phyloP scores from a whole-genome alignment of 1,284 basidiomycete genomes.

The Microbotryum saponariae region DNA sequence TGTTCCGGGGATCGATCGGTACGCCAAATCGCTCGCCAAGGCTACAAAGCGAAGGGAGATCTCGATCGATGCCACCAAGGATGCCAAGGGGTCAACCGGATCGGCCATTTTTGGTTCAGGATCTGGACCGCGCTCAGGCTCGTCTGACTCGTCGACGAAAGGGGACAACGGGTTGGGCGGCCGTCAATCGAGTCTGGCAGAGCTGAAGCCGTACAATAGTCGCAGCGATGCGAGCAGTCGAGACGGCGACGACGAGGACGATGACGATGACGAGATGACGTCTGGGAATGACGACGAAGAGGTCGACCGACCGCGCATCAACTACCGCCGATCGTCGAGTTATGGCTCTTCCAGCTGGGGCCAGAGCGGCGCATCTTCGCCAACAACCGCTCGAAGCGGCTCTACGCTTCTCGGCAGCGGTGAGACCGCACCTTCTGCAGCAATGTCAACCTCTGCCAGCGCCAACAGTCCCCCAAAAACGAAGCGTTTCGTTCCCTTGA shows the following conservation, averaged over 20 bases:
- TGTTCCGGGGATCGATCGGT: constrained; percentile 66
- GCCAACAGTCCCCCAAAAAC: too few relatives aligned
- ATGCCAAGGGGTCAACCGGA: too few relatives aligned
- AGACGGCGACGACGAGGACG: constrained; percentile 75
- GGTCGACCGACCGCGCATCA: neutral
- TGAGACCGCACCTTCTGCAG: neutral
- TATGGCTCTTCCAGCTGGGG: neutral
- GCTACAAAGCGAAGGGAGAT: constrained; percentile 38
- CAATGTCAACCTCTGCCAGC: neutral
- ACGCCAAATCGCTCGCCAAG: constrained; percentile 56
- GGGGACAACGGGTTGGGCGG: constrained; percentile 1
- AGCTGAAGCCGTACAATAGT: constrained; percentile 14
- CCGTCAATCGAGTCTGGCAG: neutral
- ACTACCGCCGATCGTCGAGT: constrained; percentile 1
- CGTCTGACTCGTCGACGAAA: too few relatives aligned
- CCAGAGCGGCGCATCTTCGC: neutral
- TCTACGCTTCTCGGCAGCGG: neutral
- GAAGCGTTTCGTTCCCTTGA: too few relatives aligned
- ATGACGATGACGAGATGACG: constrained; percentile 49
- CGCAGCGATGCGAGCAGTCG: constrained; percentile 52
- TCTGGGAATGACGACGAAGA: constrained; percentile 8
- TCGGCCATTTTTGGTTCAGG: too few relatives aligned
- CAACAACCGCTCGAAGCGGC: neutral
- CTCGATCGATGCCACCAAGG: too few relatives aligned
- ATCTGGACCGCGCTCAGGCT: too few relatives aligned